A percentile compares a stretch with the other conserved stretches of the same genome.
These are phyloP conservation scores for Fusarium sp. DNA, from an alignment of 2,329 filamentous ascomycete species.

Conservation along the genomic window DNA sequence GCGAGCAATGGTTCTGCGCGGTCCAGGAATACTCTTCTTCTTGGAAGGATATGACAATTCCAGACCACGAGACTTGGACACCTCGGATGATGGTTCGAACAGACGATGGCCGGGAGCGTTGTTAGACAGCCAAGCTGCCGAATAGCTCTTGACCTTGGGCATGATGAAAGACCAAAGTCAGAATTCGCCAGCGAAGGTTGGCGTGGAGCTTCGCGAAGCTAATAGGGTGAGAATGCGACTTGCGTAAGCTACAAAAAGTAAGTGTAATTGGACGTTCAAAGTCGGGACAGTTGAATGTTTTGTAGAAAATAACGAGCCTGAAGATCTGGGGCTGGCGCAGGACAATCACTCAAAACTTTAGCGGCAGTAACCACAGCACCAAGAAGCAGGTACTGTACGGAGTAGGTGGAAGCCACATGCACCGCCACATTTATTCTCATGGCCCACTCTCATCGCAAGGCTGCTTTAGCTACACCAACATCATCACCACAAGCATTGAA, in stretches of 20 bases:
- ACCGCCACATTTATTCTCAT: slow-evolving; percentile 15
- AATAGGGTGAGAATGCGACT: neutral
- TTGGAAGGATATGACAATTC: slow-evolving; percentile 55
- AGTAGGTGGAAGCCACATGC: slow-evolving; percentile 18
- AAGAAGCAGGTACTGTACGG: slow-evolving; percentile 1
- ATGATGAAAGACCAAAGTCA: slow-evolving; percentile 59
- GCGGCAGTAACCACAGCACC: slow-evolving; percentile 27
- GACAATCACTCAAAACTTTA: slow-evolving; percentile 18
- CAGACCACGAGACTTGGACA: slow-evolving; percentile 52
- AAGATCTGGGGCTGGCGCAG: slow-evolving; percentile 32
- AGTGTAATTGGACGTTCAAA: neutral
- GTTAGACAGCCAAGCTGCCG: slow-evolving; percentile 86
- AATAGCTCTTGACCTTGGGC: slow-evolving; percentile 88
- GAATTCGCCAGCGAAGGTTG: neutral
- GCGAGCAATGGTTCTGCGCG: slow-evolving; percentile 77
- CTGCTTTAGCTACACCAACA: slow-evolving; percentile 27
- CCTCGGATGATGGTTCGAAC: slow-evolving; percentile 67
- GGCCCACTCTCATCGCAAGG: slow-evolving; percentile 24
- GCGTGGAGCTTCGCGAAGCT: slow-evolving; percentile 29
- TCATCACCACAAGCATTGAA: slow-evolving; percentile 16
- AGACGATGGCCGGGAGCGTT: slow-evolving; percentile 81
- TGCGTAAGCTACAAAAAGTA: neutral
- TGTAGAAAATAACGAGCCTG: slow-evolving; percentile 37
- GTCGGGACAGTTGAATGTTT: slow-evolving; percentile 15
- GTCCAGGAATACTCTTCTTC: slow-evolving; percentile 59